phyloP scores from a whole-genome alignment of 2,329 filamentous ascomycete species.

The Pestalotiopsis sp. region DNA sequence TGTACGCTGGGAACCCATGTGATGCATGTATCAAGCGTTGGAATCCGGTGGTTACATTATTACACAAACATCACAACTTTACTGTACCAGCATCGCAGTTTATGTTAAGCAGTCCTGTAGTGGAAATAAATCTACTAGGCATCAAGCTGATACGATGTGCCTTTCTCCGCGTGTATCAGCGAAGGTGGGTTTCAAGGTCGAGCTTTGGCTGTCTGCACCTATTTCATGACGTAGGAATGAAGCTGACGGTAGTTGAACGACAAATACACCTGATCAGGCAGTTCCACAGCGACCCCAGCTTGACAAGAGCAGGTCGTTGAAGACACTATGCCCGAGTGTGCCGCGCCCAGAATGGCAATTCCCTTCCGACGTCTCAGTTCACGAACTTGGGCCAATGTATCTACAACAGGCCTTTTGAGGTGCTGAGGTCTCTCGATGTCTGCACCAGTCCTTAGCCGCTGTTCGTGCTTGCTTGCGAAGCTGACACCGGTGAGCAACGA shows the following conservation, averaged over 20 bases:
- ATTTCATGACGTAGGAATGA: background rate
- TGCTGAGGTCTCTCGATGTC: slow-evolving; percentile 38
- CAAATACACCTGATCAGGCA: slow-evolving; percentile 1
- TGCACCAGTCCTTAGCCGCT: slow-evolving; percentile 52
- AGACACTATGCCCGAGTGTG: no score
- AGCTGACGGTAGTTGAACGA: slow-evolving; percentile 1
- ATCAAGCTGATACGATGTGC: background rate
- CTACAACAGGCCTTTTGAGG: slow-evolving; percentile 36
- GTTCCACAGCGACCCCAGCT: background rate
- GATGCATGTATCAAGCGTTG: no score
- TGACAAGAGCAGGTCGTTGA: no score
- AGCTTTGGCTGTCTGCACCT: background rate
- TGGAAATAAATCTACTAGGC: background rate
- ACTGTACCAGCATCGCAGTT: background rate
- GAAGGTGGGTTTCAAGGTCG: background rate
- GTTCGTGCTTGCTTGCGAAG: slow-evolving; percentile 48
- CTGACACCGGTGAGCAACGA: slow-evolving; percentile 40
- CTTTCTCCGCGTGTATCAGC: background rate
- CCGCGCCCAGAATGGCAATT: no score
- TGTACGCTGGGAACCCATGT: no score
- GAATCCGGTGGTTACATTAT: no score
- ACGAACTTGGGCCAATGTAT: slow-evolving; percentile 28
- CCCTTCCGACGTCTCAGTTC: slow-evolving; percentile 18
- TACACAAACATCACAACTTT: no score
- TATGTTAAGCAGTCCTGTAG: background rate